Evolutionary conservation across 1,139 yeast genomes (phyloP), one percentile per base, ranked within the genome.

Genomic region (Kodamaea alishanica): DNA sequence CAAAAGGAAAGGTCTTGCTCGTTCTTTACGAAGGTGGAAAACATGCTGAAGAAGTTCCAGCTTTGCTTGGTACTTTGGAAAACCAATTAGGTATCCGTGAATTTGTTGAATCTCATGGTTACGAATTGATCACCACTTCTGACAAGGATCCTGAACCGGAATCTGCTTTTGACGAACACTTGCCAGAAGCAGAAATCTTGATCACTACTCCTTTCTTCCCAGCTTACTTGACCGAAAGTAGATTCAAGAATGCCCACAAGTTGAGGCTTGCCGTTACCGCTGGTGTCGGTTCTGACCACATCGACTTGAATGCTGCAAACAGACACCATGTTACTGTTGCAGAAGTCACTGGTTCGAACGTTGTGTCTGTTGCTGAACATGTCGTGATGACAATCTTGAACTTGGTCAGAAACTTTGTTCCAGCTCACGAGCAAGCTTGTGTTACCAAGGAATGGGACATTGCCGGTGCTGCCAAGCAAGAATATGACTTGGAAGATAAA

Each of bases 161-260:
- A 49, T 74, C 84, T 1, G 71, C 60, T 29, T 75, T 84, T 38
- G 94, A 84, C 60, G 68, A 73, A 55, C 73, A 83, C 47, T 73
- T 84, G 55, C 76, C 69, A 35, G 88, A 80, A 44, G 84, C 90
- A 5, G 94, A 85, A 51, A 67, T 85, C 40, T 75, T 85, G 54
- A 84, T 85, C 61, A 81, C 92, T 37, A 84, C 92, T 23, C 95
- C 95, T 3, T 85, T 85, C 72, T 87, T 77, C 67, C 95, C 95
- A 6, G 94, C 84, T 26, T 85, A 85, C 62, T 70, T 85, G 56
- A 78, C 83, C 38, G 68, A 69, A 43, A 82, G 79, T 52, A 72
- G 94, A 52, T 72, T 85, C 48, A 79, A 65, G 37, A 76, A 77
- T 56, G 92, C 94, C 35, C 81, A 81, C 56, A 84, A 84, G 46